phyloP scores from a whole-genome alignment of 2,329 filamentous ascomycete genomes.

The Hortaea werneckii region DNA sequence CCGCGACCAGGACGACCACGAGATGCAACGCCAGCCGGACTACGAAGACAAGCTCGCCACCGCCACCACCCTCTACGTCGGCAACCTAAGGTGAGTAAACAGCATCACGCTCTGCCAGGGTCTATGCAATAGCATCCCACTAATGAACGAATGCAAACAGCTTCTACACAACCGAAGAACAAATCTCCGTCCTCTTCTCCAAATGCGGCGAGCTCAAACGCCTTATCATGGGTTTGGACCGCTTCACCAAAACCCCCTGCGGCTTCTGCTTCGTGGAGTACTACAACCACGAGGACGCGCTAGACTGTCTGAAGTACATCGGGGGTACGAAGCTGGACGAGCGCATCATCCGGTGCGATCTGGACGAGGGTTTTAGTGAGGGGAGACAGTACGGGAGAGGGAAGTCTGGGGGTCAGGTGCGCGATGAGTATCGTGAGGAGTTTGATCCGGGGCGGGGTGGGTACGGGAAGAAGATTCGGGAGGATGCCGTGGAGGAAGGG shows the following conservation, averaged over 20 bases:
- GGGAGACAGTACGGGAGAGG: slow-evolving; percentile 89
- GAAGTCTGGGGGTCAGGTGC: slow-evolving; percentile 91
- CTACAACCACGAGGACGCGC: slow-evolving; percentile 91
- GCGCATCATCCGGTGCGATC: slow-evolving; percentile 86
- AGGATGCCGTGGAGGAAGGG: slow-evolving; percentile 34
- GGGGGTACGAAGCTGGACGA: slow-evolving; percentile 97
- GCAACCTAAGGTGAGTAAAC: slow-evolving; percentile 59
- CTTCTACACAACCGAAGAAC: slow-evolving; percentile 78
- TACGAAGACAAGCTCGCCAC: slow-evolving; percentile 70
- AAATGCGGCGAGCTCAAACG: slow-evolving; percentile 93
- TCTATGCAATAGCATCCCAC: no score
- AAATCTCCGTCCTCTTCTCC: slow-evolving; percentile 66
- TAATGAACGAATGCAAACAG: slow-evolving; percentile 33
- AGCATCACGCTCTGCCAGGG: no score
- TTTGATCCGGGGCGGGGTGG: slow-evolving; percentile 92
- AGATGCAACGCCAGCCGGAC: slow-evolving; percentile 42
- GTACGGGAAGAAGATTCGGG: slow-evolving; percentile 66
- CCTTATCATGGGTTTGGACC: slow-evolving; percentile 92
- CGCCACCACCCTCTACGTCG: slow-evolving; percentile 92
- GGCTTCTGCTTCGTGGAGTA: slow-evolving; percentile 99
- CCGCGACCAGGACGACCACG: slow-evolving; percentile 37
- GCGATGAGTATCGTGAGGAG: slow-evolving; percentile 95
- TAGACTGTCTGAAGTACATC: slow-evolving; percentile 98
- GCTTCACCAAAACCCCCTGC: slow-evolving; percentile 94
- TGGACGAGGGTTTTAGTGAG: slow-evolving; percentile 93